These are phyloP conservation scores for Fomitopsis pulvina DNA, from an alignment of 768 basidiomycete genomes.

Conservation along the genomic window DNA sequence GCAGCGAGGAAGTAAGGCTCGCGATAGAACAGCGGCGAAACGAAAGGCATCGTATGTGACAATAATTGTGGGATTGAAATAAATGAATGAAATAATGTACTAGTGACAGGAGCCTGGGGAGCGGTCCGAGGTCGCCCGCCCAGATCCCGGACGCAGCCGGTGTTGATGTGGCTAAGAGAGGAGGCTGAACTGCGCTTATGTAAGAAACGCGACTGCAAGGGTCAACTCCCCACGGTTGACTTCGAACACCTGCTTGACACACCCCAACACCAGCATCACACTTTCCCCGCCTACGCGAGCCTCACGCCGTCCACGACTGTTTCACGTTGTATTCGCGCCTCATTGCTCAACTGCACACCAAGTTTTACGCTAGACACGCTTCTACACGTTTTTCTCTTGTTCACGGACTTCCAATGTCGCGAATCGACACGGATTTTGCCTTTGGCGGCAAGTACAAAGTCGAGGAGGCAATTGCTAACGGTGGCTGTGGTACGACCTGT, in stretches of 20 bases:
- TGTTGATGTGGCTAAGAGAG: background rate
- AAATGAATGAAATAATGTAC: too few species aligned
- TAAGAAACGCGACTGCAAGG: slow-evolving; percentile 2
- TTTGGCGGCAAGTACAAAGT: slow-evolving; percentile 76
- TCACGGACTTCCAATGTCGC: slow-evolving; percentile 5
- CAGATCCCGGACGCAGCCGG: too few species aligned
- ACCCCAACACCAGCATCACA: background rate
- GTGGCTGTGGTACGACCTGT: slow-evolving; percentile 57
- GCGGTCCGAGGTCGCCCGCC: too few species aligned
- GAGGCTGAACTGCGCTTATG: background rate
- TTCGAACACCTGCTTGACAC: background rate
- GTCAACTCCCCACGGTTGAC: background rate
- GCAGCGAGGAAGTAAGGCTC: too few species aligned
- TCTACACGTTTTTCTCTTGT: slow-evolving; percentile 2
- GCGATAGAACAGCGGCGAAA: too few species aligned
- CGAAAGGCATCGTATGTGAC: too few species aligned
- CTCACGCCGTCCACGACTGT: background rate
- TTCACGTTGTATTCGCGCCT: background rate
- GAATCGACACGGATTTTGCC: slow-evolving; percentile 27
- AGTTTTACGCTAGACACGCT: background rate
- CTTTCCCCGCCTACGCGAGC: background rate
- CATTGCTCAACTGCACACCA: background rate
- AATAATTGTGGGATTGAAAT: too few species aligned
- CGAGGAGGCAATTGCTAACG: slow-evolving; percentile 75
- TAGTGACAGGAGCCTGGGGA: too few species aligned